Evolutionary conservation across 208 protist genomes (phyloP), one percentile per base, ranked within the genome.

Genomic region (Kentomonas sorsogonicus): DNA sequence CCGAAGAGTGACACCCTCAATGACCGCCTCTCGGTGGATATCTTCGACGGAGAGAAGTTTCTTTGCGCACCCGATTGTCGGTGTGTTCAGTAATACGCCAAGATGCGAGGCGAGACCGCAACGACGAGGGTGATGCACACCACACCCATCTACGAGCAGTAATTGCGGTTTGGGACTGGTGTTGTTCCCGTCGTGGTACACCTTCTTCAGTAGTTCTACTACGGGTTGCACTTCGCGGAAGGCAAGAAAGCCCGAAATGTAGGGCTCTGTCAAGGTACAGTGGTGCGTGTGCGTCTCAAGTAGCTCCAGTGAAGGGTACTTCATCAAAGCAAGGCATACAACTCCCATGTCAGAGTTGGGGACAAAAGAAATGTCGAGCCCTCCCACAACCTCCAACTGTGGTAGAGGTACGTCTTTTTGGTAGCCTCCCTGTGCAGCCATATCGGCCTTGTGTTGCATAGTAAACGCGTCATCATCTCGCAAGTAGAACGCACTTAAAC

Each of bases 91-190:
- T 1, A 92, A 47, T 2, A 98, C 89, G 26, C 96, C 95, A 3
- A 99, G 70, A 59, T 99, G 96, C 30, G 76, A 95, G 7, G 97
- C 97, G 1, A 96, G 63, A 3, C 97, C 97, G 50, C 95, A 96
- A 9, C 90, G 79, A 7, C 91, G 61, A 27, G 78, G 89, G 46
- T 99, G 97, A 30, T 97, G 80, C 3, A 96, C 74, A 3, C 97
- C 97, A 58, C 98, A 98, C 9, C 97, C 96, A 58, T 99, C 97
- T 5, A 98, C 80, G 0, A 98, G 36, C 18, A 98, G 59, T 6
- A 98, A 50, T 44, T 98, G 86, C 25, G 85, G 86, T 52, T 70
- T 65, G 51, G 34, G 63, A 25, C 34, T 36, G 20, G 23, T 61
- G 4, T 56, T 67, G n/a, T 43, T 34, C 5, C 89, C 31, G 31